phyloP scores from a whole-genome alignment of 1,284 basidiomycete genomes.

The Exobasidium rhododendri region DNA sequence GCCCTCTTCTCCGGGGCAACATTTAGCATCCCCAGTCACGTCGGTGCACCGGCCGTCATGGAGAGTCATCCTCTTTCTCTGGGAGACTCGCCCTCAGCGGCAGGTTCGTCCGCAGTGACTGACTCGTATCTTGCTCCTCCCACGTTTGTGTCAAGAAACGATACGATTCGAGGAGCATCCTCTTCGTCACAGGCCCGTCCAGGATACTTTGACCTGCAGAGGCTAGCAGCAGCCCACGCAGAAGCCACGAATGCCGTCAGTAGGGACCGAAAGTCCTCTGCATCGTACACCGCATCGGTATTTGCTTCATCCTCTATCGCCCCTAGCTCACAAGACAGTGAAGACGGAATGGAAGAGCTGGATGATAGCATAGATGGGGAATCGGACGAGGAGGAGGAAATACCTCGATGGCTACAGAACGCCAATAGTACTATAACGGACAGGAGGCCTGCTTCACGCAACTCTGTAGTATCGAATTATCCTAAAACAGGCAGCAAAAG shows the following conservation, averaged over 20 bases:
- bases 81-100: neutral
- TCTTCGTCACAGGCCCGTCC: conserved; percentile 6
- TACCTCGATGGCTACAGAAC: neutral
- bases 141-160: neutral
- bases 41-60: no score
- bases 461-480: neutral
- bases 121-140: neutral
- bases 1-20: no score
- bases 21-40: no score
- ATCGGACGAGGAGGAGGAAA: neutral
- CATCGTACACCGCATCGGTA: neutral
- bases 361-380: neutral
- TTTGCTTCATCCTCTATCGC: neutral
- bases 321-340: neutral
- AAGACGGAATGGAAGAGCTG: neutral
- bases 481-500: neutral
- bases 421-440: neutral
- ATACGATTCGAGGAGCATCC: neutral
- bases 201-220: conserved; percentile 21
- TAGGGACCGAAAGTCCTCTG: neutral
- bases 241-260: conserved; percentile 10
- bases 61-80: neutral
- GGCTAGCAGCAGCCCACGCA: conserved; percentile 12
- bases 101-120: neutral
- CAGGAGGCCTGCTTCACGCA: neutral